Conservation (phyloP, 2,329 filamentous ascomycete species). For the Fusarium humuli region DNA sequence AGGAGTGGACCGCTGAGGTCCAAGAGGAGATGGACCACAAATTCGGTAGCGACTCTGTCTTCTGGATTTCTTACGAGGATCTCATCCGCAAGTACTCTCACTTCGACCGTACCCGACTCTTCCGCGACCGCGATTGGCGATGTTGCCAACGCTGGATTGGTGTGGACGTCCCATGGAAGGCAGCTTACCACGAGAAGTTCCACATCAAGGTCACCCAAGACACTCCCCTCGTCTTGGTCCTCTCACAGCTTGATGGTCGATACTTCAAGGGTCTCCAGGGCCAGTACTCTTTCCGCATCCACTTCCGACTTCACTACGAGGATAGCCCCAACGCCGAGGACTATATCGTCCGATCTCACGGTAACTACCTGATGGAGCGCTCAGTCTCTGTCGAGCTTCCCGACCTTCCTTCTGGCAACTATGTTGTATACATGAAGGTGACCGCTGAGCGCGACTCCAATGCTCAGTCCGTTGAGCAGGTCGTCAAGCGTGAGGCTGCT, state of each 20-base stretch:
- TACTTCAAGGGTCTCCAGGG: constrained; percentile 72
- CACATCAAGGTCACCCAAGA: constrained; percentile 66
- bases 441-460: constrained; percentile 60
- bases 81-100: constrained; percentile 71
- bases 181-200: constrained; percentile 72
- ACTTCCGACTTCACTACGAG: constrained; percentile 63
- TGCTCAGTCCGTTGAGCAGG: constrained; percentile 63
- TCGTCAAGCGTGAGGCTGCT: constrained; percentile 64
- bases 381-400: constrained; percentile 69
- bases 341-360: constrained; percentile 69
- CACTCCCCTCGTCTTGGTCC: constrained; percentile 68
- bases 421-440: constrained; percentile 68
- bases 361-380: constrained; percentile 68
- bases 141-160: constrained; percentile 71
- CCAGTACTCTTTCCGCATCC: constrained; percentile 64
- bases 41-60: constrained; percentile 71
- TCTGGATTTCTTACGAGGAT: constrained; percentile 73
- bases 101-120: constrained; percentile 72
- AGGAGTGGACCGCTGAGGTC: constrained; percentile 70
- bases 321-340: constrained; percentile 65
- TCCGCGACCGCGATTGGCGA: constrained; percentile 68
- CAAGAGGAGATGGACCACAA: constrained; percentile 68
- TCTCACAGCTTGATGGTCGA: constrained; percentile 71
- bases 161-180: constrained; percentile 71
- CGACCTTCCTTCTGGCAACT: constrained; percentile 66